Conservation (phyloP, 352 stramenopile species). For the Blastocystis sp. region DNA sequence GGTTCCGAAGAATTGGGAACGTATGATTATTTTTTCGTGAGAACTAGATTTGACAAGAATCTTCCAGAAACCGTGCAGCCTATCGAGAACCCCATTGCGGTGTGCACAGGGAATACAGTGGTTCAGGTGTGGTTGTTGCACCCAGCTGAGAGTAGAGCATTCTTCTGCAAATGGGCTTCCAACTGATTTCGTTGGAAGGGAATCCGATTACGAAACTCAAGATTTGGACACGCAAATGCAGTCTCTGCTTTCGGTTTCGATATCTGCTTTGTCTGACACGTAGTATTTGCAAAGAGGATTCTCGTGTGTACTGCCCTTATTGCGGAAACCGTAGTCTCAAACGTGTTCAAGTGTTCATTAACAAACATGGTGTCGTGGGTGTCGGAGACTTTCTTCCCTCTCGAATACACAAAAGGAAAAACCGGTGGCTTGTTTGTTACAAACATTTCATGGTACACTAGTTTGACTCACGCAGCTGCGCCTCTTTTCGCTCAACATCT, state of each 20-base stretch:
- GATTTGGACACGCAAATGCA: slow-evolving; percentile 34
- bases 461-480: not conserved
- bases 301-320: not conserved
- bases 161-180: slow-evolving; percentile 43
- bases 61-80: not conserved
- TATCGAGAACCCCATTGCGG: not conserved
- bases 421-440: not conserved
- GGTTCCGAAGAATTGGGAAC: not conserved
- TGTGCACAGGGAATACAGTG: not conserved
- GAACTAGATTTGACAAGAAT: not conserved
- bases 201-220: slow-evolving; percentile 39
- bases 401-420: not conserved
- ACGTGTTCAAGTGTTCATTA: slow-evolving; percentile 43
- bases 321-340: slow-evolving; percentile 44
- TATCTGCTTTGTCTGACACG: not conserved
- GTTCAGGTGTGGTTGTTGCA: not conserved
- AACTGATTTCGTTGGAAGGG: not conserved
- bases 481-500: not conserved
- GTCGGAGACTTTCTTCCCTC: slow-evolving; percentile 15
- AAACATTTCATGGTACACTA: not conserved
- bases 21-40: not conserved
- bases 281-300: slow-evolving; percentile 20
- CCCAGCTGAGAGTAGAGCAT: not conserved
- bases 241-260: not conserved
- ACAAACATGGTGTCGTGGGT: not conserved